phyloP scores from a whole-genome alignment of 1,139 yeast genomes.

The Hyphopichia burtonii region DNA sequence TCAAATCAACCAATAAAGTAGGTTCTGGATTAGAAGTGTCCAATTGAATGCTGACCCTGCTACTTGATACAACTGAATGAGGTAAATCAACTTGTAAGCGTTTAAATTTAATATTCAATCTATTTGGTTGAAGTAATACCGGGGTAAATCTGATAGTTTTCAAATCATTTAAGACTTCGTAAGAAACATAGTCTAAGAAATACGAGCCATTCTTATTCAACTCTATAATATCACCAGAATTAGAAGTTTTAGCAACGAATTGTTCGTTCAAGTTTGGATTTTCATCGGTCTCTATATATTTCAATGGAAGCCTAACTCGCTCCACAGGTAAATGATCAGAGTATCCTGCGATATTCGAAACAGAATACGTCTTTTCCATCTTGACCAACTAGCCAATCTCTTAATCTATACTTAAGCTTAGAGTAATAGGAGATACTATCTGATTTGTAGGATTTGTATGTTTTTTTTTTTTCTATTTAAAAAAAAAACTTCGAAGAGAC shows the following conservation, averaged over 20 bases:
- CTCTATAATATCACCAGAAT: constrained; percentile 24
- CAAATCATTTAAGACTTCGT: constrained; percentile 29
- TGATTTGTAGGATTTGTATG: no score
- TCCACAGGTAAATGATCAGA: constrained; percentile 19
- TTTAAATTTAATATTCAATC: constrained; percentile 26
- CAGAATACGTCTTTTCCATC: constrained; percentile 19
- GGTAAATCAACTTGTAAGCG: constrained; percentile 32
- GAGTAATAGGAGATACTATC: no score
- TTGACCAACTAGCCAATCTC: no score
- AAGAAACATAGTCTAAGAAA: constrained; percentile 25
- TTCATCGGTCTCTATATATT: constrained; percentile 17
- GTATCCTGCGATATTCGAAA: constrained; percentile 25
- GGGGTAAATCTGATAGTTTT: constrained; percentile 33
- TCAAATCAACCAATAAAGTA: constrained; percentile 22
- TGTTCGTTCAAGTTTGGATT: constrained; percentile 15
- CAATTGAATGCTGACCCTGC: constrained; percentile 20
- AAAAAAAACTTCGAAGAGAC: not conserved
- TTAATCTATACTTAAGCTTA: no score
- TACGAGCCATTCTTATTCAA: constrained; percentile 13
- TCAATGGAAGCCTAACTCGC: constrained; percentile 30
- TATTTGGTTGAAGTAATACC: constrained; percentile 18
- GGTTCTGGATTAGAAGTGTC: constrained; percentile 7
- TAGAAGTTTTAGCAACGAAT: constrained; percentile 21
- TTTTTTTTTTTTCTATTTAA: not conserved
- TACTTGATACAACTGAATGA: constrained; percentile 26